These are phyloP conservation scores for Scleroderma bovista DNA, from an alignment of 768 basidiomycete genomes.

Conservation along the genomic window DNA sequence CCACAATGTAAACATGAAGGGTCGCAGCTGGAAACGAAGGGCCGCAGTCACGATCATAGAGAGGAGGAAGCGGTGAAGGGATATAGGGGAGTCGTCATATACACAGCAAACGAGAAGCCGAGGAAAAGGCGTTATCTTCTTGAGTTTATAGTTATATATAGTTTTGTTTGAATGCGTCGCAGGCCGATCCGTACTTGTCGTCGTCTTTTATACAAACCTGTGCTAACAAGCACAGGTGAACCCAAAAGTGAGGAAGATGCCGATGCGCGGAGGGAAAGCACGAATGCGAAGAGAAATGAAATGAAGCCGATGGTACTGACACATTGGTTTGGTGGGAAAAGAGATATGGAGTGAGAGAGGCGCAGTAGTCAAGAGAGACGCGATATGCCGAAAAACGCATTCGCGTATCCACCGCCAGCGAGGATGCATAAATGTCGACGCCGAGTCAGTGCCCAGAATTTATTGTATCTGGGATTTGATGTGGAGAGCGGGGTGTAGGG, in stretches of 20 bases:
- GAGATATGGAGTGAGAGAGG: slow-evolving; percentile 19
- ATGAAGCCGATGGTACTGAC: slow-evolving; percentile 36
- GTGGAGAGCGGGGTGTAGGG: slow-evolving; percentile 29
- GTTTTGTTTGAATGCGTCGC: not conserved
- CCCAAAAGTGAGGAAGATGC: slow-evolving; percentile 28
- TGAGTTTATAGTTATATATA: slow-evolving; percentile 13
- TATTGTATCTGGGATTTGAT: slow-evolving; percentile 13
- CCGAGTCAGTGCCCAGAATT: slow-evolving; percentile 28
- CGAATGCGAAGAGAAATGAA: slow-evolving; percentile 32
- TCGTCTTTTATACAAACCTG: slow-evolving; percentile 36
- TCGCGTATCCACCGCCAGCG: slow-evolving; percentile 20
- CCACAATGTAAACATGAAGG: not conserved
- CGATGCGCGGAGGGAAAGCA: slow-evolving; percentile 38
- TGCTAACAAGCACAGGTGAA: slow-evolving; percentile 18
- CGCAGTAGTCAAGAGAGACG: slow-evolving; percentile 1
- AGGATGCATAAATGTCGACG: slow-evolving; percentile 45
- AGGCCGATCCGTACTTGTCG: slow-evolving; percentile 15
- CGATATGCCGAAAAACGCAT: slow-evolving; percentile 9
- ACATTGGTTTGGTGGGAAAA: slow-evolving; percentile 33
- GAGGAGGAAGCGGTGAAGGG: slow-evolving; percentile 19
- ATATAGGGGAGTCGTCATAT: slow-evolving; percentile 18
- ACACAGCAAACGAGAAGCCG: slow-evolving; percentile 29
- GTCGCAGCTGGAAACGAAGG: not conserved
- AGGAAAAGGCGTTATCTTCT: not conserved
- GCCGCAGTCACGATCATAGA: slow-evolving; percentile 6